A percentile compares a stretch with the other conserved stretches of the same genome.
Evolutionary conservation across 306 rosid genomes (phyloP).

Genomic region (Dryas drummondii): DNA sequence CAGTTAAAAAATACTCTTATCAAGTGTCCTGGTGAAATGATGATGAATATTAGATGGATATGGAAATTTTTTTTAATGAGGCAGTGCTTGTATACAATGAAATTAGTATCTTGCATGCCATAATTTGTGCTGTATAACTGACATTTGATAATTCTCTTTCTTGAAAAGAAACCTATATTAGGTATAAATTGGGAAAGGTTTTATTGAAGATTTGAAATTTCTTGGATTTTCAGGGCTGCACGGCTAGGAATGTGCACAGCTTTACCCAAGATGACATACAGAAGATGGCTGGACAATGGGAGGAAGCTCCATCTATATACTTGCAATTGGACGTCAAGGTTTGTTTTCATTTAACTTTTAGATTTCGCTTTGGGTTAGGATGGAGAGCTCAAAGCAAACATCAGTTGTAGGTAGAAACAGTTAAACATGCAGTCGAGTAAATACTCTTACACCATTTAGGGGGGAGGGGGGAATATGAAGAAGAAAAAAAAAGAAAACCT

Average conservation of each 20-base stretch:
- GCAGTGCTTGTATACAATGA: neutral
- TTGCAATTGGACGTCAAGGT: slow-evolving; percentile 83
- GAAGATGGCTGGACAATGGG: slow-evolving; percentile 87
- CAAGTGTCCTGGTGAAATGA: neutral
- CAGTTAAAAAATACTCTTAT: neutral
- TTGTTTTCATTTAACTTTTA: slow-evolving; percentile 25
- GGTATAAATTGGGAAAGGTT: slow-evolving; percentile 11
- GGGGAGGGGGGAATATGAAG: neutral
- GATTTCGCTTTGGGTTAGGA: neutral
- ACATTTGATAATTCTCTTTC: slow-evolving; percentile 10
- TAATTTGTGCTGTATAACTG: slow-evolving; percentile 24
- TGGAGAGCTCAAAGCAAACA: slow-evolving; percentile 7
- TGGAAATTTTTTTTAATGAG: neutral
- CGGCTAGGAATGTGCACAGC: slow-evolving; percentile 95
- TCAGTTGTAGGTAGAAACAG: neutral
- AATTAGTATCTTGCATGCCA: neutral
- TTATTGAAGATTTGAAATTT: slow-evolving; percentile 26
- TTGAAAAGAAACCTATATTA: neutral
- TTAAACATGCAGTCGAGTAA: neutral
- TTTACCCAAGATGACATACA: slow-evolving; percentile 69
- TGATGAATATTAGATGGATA: too few species aligned
- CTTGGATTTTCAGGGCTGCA: slow-evolving; percentile 71
- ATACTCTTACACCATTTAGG: neutral
- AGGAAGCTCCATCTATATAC: slow-evolving; percentile 81
- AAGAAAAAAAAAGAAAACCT: neutral